Base-by-base conservation (phyloP, 805 yeast species). In the Kodamaea hsintzibuensis region DNA sequence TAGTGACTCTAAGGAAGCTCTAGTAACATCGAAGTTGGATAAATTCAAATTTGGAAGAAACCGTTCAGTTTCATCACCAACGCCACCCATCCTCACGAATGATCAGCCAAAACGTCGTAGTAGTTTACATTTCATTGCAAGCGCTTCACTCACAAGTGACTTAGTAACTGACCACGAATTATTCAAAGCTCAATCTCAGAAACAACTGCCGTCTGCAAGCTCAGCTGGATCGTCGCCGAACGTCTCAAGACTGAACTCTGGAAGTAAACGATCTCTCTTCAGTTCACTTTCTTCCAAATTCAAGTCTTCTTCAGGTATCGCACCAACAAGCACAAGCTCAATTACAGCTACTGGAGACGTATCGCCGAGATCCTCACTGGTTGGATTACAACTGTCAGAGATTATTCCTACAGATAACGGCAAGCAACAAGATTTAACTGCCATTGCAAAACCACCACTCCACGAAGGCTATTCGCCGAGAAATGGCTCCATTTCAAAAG, bases 211-310 rank as follows among this genome's bases (percentile, higher is more conserved):
- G 19, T 18, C 39, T 16, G 3, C 19, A 4, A 27, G 39, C 35
- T 27, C 50, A 13, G 38, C 7, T 25, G 25, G 25, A 17, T 40
- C 44, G 10, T 45, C 59, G 5, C 62, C 63, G 2, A 48, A 40
- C n/a, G 57, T 57, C 12, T 57, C 66, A 3, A 51, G 67, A 40
- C 53, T 46, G 52, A 57, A 54, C 38, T 57, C 61, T 10, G 57
- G 59, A 3, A 60, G 59, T 42, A 64, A 60, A 25, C 62, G 69
- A 47, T 66, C 75, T 2, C 47, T 76, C 4, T 73, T 76, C 59
- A 67, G 74, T 52, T 72, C 78, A 12, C 48, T 76, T 13, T 74
- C 79, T 3, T 69, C 77, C 8, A 75, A 75, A 53, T 75, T 75
- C 58, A 73, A 73, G 54, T 64, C 48, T 5, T 10, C n/a, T 30